These are phyloP conservation scores for Begonia masoniana DNA, from an alignment of 306 rosid genomes.

Conservation along the genomic window DNA sequence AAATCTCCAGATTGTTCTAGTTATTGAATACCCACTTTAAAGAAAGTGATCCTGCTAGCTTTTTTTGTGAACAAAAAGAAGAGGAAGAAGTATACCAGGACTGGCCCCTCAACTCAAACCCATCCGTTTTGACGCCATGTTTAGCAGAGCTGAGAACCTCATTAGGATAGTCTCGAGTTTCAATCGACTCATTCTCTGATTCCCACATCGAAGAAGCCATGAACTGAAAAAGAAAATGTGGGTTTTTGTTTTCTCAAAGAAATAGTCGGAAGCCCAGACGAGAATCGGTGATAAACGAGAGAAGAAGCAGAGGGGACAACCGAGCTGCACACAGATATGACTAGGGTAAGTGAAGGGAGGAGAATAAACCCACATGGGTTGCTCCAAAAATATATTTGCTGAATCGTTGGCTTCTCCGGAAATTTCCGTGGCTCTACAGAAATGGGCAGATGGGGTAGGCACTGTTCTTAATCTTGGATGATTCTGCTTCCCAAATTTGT, in stretches of 20 bases:
- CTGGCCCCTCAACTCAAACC: constrained; percentile 69
- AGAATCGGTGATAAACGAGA: background rate
- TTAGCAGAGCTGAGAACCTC: constrained; percentile 51
- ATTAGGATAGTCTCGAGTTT: constrained; percentile 46
- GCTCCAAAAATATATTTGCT: constrained; percentile 38
- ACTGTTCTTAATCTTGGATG: constrained; percentile 21
- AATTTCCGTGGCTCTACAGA: constrained; percentile 61
- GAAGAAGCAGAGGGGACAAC: constrained; percentile 9
- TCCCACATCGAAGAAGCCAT: constrained; percentile 72
- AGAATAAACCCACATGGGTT: constrained; percentile 54
- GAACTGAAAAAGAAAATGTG: constrained; percentile 12
- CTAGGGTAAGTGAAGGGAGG: constrained; percentile 5
- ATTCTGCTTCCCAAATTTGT: background rate
- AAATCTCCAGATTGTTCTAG: background rate
- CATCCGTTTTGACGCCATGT: constrained; percentile 69
- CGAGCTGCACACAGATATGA: background rate
- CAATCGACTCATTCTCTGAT: constrained; percentile 58
- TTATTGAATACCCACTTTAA: background rate
- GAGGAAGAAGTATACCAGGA: constrained; percentile 47
- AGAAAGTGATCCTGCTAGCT: background rate
- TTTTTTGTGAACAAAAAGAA: background rate
- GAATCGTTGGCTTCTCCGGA: constrained; percentile 39
- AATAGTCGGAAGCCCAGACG: constrained; percentile 7
- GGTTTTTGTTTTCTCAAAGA: constrained; percentile 12
- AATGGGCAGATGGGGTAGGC: constrained; percentile 31